Conservation (phyloP, 371 early-diverging fungal genomes). For the Umbelopsis sp. region DNA sequence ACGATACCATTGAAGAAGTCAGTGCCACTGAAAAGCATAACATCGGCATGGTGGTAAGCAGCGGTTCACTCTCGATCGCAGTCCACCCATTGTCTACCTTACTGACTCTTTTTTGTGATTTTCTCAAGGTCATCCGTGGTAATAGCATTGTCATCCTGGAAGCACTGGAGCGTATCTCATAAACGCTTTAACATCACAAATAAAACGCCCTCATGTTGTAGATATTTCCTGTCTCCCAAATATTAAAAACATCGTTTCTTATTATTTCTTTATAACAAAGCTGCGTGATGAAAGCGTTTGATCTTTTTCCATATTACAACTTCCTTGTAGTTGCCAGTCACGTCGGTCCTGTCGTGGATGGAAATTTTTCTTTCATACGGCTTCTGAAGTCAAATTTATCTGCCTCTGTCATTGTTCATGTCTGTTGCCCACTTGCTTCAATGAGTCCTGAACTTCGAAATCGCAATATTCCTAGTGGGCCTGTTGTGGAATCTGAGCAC, state of each 20-base stretch:
- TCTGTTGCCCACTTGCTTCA: neutral
- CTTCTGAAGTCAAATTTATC: too few species aligned
- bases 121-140: slow-evolving; percentile 86
- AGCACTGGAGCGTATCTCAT: slow-evolving; percentile 84
- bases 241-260: neutral
- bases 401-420: neutral
- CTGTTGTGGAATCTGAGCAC: neutral
- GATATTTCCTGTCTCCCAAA: slow-evolving; percentile 7
- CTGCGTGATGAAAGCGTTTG: neutral
- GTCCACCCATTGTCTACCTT: neutral
- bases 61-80: neutral
- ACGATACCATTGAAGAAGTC: slow-evolving; percentile 88
- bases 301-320: neutral
- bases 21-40: slow-evolving; percentile 67
- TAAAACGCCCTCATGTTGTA: slow-evolving; percentile 8
- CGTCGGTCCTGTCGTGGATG: neutral
- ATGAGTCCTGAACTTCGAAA: slow-evolving; percentile 15
- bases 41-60: slow-evolving; percentile 89
- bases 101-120: neutral
- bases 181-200: neutral
- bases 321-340: neutral
- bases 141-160: slow-evolving; percentile 92
- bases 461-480: neutral
- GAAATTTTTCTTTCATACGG: neutral
- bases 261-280: neutral